Evolutionary conservation across 1,284 basidiomycete genomes (phyloP), one percentile per base, ranked within the genome.

Genomic region (Fomitopsis betulina): DNA sequence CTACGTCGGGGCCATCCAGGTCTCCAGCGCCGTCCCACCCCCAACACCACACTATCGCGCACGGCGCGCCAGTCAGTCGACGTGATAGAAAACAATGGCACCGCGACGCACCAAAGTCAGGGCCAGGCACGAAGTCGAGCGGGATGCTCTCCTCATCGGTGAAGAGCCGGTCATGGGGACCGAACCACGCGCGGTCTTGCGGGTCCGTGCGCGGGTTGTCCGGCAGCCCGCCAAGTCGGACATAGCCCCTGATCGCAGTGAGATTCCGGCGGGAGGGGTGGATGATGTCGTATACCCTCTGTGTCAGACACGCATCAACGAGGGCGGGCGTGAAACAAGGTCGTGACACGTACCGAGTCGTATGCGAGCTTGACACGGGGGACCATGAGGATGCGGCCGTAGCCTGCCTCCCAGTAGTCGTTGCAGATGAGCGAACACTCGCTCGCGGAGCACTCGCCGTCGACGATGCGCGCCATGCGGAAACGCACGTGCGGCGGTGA

Each of bases 11-110:
- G 47, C 93, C 94, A 63, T 96, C 95, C 25, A 98, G 80, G 70
- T 97, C 95, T 49, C 95, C 95, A 2, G 95, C 95, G 38, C 95
- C 95, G 69, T 98, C 95, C 95, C 95, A 98, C 23, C 95, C 95
- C 95, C 95, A 97, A 71, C 94, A 97, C 94, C 94, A 97, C 8
- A 96, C 94, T 95, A 70, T 33, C 21, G 55, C 38, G 56, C 45
- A 15, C n/a, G 35, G n/a, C n/a, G 33, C 19, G 42, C 19, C n/a
- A 5, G 50, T 40, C 38, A 45, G 30, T 21, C 27, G 32, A 5
- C 23, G 23, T 32, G 27, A 32, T 50, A 30, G n/a, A n/a, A 8
- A 3, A n/a, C 12, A 43, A 19, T 6, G n/a, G 27, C n/a, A n/a
- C n/a, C n/a, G n/a, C 17, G 17, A 77, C 92, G 64, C 60, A 96